Base-by-base conservation (phyloP, 805 yeast species). In the Jamesozyma lodderae region DNA sequence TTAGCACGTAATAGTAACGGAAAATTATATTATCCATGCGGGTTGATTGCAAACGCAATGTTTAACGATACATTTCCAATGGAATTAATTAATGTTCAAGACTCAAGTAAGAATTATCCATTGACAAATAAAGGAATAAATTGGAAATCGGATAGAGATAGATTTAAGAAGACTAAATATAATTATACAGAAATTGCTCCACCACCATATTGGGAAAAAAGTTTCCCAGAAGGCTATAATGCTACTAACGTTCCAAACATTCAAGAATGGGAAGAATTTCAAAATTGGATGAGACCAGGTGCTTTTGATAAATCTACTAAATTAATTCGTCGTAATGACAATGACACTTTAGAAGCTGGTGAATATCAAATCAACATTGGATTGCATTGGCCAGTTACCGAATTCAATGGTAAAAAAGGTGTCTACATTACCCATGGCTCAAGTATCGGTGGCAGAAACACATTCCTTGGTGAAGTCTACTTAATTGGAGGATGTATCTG, bases 231-330 rank as follows among this genome's bases (percentile, higher is more conserved):
- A 42, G 97, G 97, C 0, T 90, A 92, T 63, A 85, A 81, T n/a
- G 78, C 73, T 24, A 75, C 74, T 5, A 86, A 85, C 58, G 50
- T 90, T 43, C 95, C 94, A 3, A 80, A 83, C 54, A 57, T 90
- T 34, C 70, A 83, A 2, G 56, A 63, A 26, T 79, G 92, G 86
- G 90, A 85, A 55, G 79, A 79, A 47, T 73, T 90, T 50, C 95
- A 87, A 66, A 90, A 87, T 60, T 90, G 98, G 98, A 90, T 90
- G 96, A 76, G 94, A 52, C 78, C 90, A 2, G 78, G 88, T 6
- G 92, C 85, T 0, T 66, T 83, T 43, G 72, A 88, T 14, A 64
- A 68, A 16, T 80, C 80, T 56, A 72, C 78, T 46, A 82, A 81
- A 57, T 59, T 83, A 57, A 75, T 75, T 9, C 67, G 74, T 38